Percentiles rank a stretch among this genome's conserved stretches.
Evolutionary conservation across 768 basidiomycete genomes (phyloP).

Genomic region (Tylopilus sp.): DNA sequence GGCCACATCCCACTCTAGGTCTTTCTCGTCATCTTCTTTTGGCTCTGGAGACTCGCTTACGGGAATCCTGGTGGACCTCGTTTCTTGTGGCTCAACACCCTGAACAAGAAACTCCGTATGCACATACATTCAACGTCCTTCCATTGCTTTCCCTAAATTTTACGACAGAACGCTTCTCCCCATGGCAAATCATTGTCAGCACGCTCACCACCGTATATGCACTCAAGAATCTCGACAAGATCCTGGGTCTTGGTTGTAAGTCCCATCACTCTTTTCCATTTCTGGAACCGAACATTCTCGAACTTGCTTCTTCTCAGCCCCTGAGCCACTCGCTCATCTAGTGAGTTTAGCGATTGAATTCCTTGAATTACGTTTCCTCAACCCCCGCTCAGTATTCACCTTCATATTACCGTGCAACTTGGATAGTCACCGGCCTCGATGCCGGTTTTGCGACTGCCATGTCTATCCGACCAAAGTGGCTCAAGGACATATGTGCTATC

Average conservation of each 20-base stretch:
- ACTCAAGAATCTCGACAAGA: slow-evolving; percentile 77
- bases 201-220: slow-evolving; percentile 86
- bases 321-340: slow-evolving; percentile 87
- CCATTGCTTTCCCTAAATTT: background rate
- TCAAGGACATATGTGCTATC: slow-evolving; percentile 82
- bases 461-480: slow-evolving; percentile 87
- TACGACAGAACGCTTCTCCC: slow-evolving; percentile 71
- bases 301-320: slow-evolving; percentile 48
- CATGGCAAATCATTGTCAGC: slow-evolving; percentile 92
- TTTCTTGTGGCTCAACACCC: slow-evolving; percentile 56
- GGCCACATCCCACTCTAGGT: slow-evolving; percentile 48
- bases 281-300: background rate
- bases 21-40: slow-evolving; percentile 87
- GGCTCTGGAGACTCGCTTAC: slow-evolving; percentile 75
- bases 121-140: background rate
- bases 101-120: slow-evolving; percentile 63
- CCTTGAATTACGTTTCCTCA: slow-evolving; percentile 6
- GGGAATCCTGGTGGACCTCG: slow-evolving; percentile 65
- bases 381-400: slow-evolving; percentile 68
- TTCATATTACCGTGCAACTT: slow-evolving; percentile 94
- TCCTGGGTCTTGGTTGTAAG: slow-evolving; percentile 76
- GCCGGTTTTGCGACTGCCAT: slow-evolving; percentile 97
- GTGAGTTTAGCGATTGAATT: slow-evolving; percentile 41
- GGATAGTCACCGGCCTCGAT: slow-evolving; percentile 92
- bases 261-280: background rate